Evolutionary conservation across 495 filamentous ascomycete genomes (phyloP).

Genomic region (Tricharina praecox): DNA sequence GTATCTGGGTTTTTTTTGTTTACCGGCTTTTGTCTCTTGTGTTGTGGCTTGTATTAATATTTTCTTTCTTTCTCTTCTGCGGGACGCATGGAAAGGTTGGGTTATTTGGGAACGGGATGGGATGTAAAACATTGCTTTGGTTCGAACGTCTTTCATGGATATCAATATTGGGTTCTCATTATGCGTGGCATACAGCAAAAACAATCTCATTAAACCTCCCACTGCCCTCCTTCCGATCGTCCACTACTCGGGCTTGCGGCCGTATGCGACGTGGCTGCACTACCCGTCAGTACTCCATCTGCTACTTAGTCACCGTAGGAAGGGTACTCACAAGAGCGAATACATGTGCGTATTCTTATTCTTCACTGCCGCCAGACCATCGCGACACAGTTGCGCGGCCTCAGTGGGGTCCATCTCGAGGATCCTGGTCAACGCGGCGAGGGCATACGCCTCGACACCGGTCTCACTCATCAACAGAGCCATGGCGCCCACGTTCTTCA

Average conservation of each 20-base stretch:
- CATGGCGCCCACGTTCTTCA: conserved; percentile 31
- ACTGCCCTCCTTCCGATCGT: too few species aligned
- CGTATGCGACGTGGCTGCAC: neutral
- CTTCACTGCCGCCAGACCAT: neutral
- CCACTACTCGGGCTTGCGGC: neutral
- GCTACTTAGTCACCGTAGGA: too few species aligned
- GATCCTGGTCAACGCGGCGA: neutral
- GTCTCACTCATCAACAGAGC: neutral
- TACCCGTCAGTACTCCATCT: too few species aligned
- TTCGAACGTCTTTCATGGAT: too few species aligned
- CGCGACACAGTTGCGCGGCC: neutral
- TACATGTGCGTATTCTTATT: conserved; percentile 24
- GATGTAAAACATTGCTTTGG: too few species aligned
- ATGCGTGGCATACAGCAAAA: too few species aligned
- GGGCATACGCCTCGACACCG: neutral
- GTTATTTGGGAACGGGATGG: too few species aligned
- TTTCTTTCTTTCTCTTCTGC: too few species aligned
- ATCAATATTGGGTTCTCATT: too few species aligned
- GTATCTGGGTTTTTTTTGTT: neutral
- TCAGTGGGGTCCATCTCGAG: neutral
- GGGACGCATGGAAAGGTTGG: too few species aligned
- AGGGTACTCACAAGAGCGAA: conserved; percentile 12
- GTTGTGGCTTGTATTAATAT: too few species aligned
- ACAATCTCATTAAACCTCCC: too few species aligned
- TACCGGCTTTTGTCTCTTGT: neutral